Conservation (phyloP, 1,139 yeast species). For the Yarrowia galli region DNA sequence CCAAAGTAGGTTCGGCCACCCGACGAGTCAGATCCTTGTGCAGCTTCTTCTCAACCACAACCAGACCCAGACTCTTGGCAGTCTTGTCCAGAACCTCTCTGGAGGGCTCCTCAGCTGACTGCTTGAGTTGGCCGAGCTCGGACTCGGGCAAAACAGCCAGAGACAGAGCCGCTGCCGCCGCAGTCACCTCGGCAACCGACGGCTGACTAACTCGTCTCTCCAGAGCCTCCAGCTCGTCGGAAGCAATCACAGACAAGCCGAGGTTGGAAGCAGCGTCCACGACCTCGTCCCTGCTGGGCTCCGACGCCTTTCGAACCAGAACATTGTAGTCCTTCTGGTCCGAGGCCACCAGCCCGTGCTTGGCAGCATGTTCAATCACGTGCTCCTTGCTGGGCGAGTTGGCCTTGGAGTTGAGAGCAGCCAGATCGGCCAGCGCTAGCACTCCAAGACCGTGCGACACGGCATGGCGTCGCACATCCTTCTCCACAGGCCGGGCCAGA, state of each 20-base stretch:
- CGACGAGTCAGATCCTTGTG: constrained; percentile 23
- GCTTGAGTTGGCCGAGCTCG: neutral
- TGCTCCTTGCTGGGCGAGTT: constrained; percentile 41
- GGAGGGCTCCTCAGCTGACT: neutral
- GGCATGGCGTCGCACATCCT: constrained; percentile 9
- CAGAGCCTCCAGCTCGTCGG: neutral
- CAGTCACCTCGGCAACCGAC: neutral
- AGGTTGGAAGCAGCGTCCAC: constrained; percentile 26
- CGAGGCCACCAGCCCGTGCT: constrained; percentile 37
- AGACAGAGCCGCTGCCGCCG: neutral
- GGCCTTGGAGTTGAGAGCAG: constrained; percentile 33
- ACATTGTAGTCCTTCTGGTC: constrained; percentile 38
- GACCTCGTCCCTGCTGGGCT: constrained; percentile 20
- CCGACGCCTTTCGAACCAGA: constrained; percentile 32
- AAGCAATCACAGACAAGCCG: constrained; percentile 15
- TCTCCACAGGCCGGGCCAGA: constrained; percentile 21
- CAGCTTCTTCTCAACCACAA: constrained; percentile 19
- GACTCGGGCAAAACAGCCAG: neutral
- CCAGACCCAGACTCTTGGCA: constrained; percentile 9
- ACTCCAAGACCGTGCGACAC: constrained; percentile 30
- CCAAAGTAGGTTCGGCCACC: neutral
- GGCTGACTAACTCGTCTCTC: neutral
- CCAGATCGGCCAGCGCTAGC: constrained; percentile 19
- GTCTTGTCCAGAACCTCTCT: neutral
- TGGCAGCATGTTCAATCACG: constrained; percentile 40